Conservation (phyloP, 148 eudicot species). For the Vaccinium macrocarpon region DNA sequence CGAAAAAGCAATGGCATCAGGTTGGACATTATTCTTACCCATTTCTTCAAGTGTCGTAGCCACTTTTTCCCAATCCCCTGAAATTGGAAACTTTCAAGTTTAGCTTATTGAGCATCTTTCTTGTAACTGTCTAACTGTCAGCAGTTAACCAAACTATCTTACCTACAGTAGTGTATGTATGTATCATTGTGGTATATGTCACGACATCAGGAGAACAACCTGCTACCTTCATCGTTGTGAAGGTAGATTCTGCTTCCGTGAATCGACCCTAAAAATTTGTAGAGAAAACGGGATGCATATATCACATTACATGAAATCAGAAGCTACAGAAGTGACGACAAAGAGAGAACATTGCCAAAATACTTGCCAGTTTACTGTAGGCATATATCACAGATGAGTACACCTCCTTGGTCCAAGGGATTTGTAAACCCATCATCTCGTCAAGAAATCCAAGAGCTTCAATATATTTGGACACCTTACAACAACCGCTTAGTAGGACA, state of each 20-base stretch:
- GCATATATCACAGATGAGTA: conserved; percentile 87
- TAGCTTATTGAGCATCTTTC: not conserved
- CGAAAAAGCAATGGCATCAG: conserved; percentile 79
- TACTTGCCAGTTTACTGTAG: conserved; percentile 83
- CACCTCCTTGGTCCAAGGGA: conserved; percentile 74
- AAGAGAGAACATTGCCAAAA: conserved; percentile 14
- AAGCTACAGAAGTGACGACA: conserved; percentile 10
- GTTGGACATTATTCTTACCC: conserved; percentile 64
- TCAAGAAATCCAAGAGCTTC: conserved; percentile 67
- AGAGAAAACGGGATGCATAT: not conserved
- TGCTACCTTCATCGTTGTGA: conserved; percentile 52
- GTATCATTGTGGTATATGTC: conserved; percentile 79
- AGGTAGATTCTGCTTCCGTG: conserved; percentile 69
- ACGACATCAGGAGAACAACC: conserved; percentile 75
- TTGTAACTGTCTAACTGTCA: not conserved
- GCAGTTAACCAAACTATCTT: conserved; percentile 17
- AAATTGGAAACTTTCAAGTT: conserved; percentile 14
- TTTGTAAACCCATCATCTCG: conserved; percentile 58
- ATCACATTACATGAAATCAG: conserved; percentile 11
- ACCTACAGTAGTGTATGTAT: conserved; percentile 72
- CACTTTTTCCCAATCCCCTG: conserved; percentile 78
- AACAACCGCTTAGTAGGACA: conserved; percentile 79
- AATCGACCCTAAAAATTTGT: conserved; percentile 58
- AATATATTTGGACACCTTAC: conserved; percentile 77
- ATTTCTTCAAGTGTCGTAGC: conserved; percentile 65